phyloP scores from a whole-genome alignment of 2,329 filamentous ascomycete species.

The Microsporum audouinii region DNA sequence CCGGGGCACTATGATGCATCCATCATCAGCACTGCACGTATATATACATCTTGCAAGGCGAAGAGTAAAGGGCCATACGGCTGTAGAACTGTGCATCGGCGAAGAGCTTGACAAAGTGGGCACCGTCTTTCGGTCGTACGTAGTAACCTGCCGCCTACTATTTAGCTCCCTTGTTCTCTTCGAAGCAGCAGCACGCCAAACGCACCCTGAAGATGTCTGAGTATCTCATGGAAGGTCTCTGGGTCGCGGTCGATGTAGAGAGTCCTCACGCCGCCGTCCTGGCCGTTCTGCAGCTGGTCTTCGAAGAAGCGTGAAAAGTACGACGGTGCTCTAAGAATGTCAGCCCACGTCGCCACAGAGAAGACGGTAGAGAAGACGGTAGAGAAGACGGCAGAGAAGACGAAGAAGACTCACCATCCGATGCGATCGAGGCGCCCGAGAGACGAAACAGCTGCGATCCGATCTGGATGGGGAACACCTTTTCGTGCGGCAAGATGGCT shows the following conservation, averaged over 20 bases:
- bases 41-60: background rate
- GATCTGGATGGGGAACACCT: slow-evolving; percentile 60
- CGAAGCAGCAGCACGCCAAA: background rate
- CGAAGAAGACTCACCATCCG: slow-evolving; percentile 49
- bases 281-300: slow-evolving; percentile 60
- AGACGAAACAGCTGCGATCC: slow-evolving; percentile 57
- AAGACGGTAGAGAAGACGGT: background rate
- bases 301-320: slow-evolving; percentile 94
- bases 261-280: slow-evolving; percentile 56
- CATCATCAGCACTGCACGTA: background rate
- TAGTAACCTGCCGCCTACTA: slow-evolving; percentile 53
- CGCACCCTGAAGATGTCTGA: slow-evolving; percentile 67
- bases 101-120: slow-evolving; percentile 84
- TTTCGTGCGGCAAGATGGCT: slow-evolving; percentile 41
- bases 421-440: slow-evolving; percentile 58
- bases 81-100: slow-evolving; percentile 93
- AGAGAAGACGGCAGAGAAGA: too few relatives aligned
- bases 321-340: slow-evolving; percentile 64
- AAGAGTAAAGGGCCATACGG: slow-evolving; percentile 40
- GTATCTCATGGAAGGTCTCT: slow-evolving; percentile 76
- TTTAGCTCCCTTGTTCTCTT: background rate
- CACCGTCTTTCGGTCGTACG: slow-evolving; percentile 65
- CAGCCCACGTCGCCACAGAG: slow-evolving; percentile 25
- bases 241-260: slow-evolving; percentile 94
- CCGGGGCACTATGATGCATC: slow-evolving; percentile 57